Evolutionary conservation across 2,329 filamentous ascomycete genomes (phyloP).

Genomic region (Amauroascus verrucosus): DNA sequence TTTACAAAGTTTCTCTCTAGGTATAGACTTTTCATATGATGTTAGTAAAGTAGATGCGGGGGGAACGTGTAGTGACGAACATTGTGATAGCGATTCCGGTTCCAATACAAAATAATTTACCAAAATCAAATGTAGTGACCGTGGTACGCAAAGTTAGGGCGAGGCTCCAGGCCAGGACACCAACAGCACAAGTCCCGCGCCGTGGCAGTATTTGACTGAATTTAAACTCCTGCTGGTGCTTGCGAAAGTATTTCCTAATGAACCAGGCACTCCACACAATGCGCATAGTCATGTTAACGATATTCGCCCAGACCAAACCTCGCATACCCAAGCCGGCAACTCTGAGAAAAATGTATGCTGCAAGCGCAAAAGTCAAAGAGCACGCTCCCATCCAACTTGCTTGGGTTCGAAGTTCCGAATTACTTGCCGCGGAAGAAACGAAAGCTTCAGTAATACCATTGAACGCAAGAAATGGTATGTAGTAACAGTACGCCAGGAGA

Average conservation of each 20-base stretch:
- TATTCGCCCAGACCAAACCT: slow-evolving; percentile 78
- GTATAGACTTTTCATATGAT: slow-evolving; percentile 26
- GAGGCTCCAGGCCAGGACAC: slow-evolving; percentile 37
- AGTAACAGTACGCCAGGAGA: slow-evolving; percentile 75
- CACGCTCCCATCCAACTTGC: slow-evolving; percentile 76
- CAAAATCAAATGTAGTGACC: slow-evolving; percentile 21
- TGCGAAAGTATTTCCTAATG: slow-evolving; percentile 53
- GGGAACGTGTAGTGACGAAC: slow-evolving; percentile 41
- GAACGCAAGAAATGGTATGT: slow-evolving; percentile 81
- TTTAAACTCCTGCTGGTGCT: slow-evolving; percentile 36
- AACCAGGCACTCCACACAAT: slow-evolving; percentile 72
- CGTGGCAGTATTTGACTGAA: slow-evolving; percentile 38
- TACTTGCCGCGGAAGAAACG: slow-evolving; percentile 72
- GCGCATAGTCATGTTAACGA: slow-evolving; percentile 77
- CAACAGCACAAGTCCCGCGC: slow-evolving; percentile 36
- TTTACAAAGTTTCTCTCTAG: slow-evolving; percentile 27
- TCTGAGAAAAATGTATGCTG: slow-evolving; percentile 66
- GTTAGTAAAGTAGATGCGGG: slow-evolving; percentile 2
- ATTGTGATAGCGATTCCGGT: slow-evolving; percentile 46
- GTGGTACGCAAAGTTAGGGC: slow-evolving; percentile 26
- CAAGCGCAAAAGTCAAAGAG: slow-evolving; percentile 61
- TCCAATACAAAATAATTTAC: slow-evolving; percentile 43
- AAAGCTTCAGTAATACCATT: slow-evolving; percentile 92
- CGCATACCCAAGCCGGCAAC: slow-evolving; percentile 59
- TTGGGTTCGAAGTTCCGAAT: slow-evolving; percentile 64